phyloP scores from a whole-genome alignment of 2,329 filamentous ascomycete species.

The Colletotrichum noveboracense region DNA sequence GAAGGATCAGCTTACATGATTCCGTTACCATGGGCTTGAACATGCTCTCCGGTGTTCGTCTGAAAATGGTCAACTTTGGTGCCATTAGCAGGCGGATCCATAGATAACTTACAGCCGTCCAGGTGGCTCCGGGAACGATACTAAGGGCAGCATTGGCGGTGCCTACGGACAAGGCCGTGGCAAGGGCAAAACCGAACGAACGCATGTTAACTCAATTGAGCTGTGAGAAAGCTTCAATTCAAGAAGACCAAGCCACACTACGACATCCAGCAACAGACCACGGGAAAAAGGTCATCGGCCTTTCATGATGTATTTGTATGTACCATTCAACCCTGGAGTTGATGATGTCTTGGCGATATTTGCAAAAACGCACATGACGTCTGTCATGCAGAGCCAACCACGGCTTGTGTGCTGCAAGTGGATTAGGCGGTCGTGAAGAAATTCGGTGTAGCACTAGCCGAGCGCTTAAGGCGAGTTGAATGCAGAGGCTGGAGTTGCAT shows the following conservation, averaged over 20 bases:
- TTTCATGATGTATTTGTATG: not conserved
- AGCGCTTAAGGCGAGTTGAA: not conserved
- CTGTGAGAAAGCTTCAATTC: not conserved
- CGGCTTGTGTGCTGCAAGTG: not conserved
- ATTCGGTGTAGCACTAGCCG: not conserved
- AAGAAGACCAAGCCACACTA: not conserved
- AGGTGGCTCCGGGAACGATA: slow-evolving; percentile 49
- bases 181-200: not conserved
- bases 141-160: slow-evolving; percentile 29
- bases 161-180: not conserved
- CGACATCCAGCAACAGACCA: not conserved
- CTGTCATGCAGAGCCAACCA: not conserved
- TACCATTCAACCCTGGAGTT: not conserved
- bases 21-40: slow-evolving; percentile 71
- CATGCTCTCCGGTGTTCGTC: slow-evolving; percentile 54
- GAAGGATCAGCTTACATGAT: slow-evolving; percentile 44
- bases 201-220: not conserved
- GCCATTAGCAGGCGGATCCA: not conserved
- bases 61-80: slow-evolving; percentile 21
- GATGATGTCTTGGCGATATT: not conserved
- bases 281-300: too few species aligned
- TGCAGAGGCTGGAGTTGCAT: not conserved
- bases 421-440: not conserved
- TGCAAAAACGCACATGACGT: not conserved
- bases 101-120: slow-evolving; percentile 43